Evolutionary conservation across 2,329 filamentous ascomycete species (phyloP).

Genomic region (Hymenoscyphus fraxineus): DNA sequence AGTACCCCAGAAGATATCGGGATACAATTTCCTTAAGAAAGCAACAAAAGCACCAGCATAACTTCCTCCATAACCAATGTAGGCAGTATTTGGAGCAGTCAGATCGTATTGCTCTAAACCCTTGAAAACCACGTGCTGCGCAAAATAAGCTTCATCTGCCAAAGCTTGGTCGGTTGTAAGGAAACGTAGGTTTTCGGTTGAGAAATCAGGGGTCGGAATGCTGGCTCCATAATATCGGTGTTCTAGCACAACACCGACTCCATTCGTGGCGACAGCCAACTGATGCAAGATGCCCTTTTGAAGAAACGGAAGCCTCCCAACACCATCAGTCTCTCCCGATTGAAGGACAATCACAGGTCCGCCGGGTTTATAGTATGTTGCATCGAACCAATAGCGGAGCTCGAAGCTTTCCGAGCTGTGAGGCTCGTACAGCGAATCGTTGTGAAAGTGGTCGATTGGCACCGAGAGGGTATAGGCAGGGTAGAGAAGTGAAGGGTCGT

Average conservation of each 20-base stretch:
- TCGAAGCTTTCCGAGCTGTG: conserved; percentile 66
- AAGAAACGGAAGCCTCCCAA: conserved; percentile 63
- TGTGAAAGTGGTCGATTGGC: conserved; percentile 75
- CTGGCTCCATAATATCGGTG: conserved; percentile 84
- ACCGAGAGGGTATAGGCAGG: conserved; percentile 37
- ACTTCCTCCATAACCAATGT: conserved; percentile 77
- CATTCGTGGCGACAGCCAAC: conserved; percentile 66
- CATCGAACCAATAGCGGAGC: conserved; percentile 81
- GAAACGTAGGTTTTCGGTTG: conserved; percentile 70
- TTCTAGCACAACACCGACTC: conserved; percentile 77
- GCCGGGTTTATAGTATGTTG: conserved; percentile 67
- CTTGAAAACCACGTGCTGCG: conserved; percentile 64
- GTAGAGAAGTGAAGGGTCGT: conserved; percentile 27
- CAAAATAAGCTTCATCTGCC: conserved; percentile 79
- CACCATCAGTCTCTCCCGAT: conserved; percentile 64
- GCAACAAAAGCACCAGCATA: conserved; percentile 80
- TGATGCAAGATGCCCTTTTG: conserved; percentile 74
- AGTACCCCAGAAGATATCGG: conserved; percentile 68
- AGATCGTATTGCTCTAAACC: conserved; percentile 66
- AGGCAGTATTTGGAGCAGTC: conserved; percentile 62
- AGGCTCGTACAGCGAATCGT: conserved; percentile 72
- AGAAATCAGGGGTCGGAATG: conserved; percentile 63
- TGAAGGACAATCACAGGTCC: conserved; percentile 78
- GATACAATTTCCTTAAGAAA: conserved; percentile 71
- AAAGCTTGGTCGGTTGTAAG: conserved; percentile 79